Evolutionary conservation across 176 grass and related monocot species (phyloP).

Genomic region (Phragmites australis): DNA sequence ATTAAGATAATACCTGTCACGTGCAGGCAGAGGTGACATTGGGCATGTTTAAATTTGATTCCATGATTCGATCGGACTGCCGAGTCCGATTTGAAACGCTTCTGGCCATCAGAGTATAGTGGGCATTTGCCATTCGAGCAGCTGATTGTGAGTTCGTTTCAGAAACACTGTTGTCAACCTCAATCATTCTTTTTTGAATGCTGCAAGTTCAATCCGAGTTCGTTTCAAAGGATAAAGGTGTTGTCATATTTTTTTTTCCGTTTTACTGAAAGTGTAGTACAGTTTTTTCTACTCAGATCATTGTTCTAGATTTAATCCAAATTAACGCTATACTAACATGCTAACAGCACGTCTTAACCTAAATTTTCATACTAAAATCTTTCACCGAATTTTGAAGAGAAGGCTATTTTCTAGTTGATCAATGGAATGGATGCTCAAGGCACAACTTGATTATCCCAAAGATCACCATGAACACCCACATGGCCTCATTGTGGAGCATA

Average conservation of each 20-base stretch:
- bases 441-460: background rate
- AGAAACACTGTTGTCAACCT: background rate
- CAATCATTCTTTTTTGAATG: background rate
- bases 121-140: background rate
- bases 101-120: too few relatives aligned
- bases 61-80: background rate
- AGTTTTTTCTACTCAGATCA: background rate
- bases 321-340: too few relatives aligned
- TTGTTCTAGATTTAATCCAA: too few relatives aligned
- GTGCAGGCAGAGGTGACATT: background rate
- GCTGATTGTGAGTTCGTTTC: background rate
- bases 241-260: background rate
- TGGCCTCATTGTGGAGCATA: background rate
- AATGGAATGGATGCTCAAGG: background rate
- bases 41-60: background rate
- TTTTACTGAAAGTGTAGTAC: background rate
- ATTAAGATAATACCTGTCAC: constrained; percentile 38
- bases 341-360: too few relatives aligned
- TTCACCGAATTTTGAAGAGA: background rate
- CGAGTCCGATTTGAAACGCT: background rate
- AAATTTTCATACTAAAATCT: too few relatives aligned
- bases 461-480: background rate
- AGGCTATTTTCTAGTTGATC: background rate
- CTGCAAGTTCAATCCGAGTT: background rate
- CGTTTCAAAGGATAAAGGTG: background rate